These are phyloP conservation scores for Dipsacomyces acuminosporus DNA, from an alignment of 371 early-diverging fungal genomes.

Conservation along the genomic window DNA sequence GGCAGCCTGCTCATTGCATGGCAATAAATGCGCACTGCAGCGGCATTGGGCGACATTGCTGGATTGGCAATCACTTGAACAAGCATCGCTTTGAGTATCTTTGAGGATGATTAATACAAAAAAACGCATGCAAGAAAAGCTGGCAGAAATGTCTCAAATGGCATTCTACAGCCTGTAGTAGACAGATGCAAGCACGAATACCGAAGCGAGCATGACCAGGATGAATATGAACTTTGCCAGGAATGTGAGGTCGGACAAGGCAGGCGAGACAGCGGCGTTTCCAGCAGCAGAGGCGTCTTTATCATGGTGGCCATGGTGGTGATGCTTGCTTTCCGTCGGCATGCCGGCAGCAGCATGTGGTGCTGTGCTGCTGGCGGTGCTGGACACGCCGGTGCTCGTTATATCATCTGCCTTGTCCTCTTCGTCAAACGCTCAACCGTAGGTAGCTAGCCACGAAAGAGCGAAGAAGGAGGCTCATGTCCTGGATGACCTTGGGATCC, in stretches of 20 bases:
- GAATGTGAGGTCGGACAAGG: slow-evolving; percentile 29
- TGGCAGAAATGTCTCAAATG: not conserved
- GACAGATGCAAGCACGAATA: not conserved
- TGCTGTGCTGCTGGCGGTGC: no score
- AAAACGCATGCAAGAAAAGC: not conserved
- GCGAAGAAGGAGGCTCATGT: slow-evolving; percentile 47
- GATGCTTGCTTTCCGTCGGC: no score
- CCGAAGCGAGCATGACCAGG: not conserved
- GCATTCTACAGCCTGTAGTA: not conserved
- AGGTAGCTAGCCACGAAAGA: slow-evolving; percentile 49
- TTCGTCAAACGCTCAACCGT: slow-evolving; percentile 44
- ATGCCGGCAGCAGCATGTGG: no score
- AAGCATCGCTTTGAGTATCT: no score
- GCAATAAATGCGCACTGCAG: no score
- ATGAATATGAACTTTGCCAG: slow-evolving; percentile 4
- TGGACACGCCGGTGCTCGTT: not conserved
- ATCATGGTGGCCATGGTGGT: not conserved
- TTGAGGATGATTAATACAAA: not conserved
- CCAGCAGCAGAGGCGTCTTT: not conserved
- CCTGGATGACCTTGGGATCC: slow-evolving; percentile 38
- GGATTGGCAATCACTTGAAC: no score
- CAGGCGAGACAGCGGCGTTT: slow-evolving; percentile 3
- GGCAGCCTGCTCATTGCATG: no score
- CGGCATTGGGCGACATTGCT: no score
- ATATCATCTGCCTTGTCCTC: slow-evolving; percentile 27